phyloP scores from a whole-genome alignment of 192 early-diverging fungal species.

The Coemansia sp. region DNA sequence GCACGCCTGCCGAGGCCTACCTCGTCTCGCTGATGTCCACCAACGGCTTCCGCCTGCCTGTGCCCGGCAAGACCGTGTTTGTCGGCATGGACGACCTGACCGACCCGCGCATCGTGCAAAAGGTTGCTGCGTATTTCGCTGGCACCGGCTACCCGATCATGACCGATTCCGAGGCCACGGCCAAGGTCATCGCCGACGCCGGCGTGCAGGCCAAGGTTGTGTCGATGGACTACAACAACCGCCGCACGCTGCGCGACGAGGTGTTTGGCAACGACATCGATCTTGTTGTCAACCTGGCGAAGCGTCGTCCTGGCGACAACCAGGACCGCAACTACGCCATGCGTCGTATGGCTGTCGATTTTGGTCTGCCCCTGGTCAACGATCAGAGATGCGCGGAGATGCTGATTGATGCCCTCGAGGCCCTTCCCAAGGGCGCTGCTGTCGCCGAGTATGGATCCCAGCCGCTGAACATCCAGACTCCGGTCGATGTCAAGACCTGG shows the following conservation, averaged over 20 bases:
- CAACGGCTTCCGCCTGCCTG: constrained; percentile 89
- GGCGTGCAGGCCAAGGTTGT: constrained; percentile 53
- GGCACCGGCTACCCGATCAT: constrained; percentile 69
- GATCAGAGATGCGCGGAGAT: constrained; percentile 92
- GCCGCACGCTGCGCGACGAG: constrained; percentile 60
- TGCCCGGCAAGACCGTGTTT: constrained; percentile 61
- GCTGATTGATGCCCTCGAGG: constrained; percentile 83
- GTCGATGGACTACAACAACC: constrained; percentile 55
- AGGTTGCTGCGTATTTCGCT: constrained; percentile 65
- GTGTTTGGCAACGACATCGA: constrained; percentile 67
- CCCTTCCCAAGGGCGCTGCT: constrained; percentile 49
- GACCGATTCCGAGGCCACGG: constrained; percentile 66
- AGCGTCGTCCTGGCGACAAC: constrained; percentile 63
- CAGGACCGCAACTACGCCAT: constrained; percentile 73
- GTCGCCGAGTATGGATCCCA: constrained; percentile 29
- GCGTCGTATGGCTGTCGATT: constrained; percentile 94
- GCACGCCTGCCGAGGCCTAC: constrained; percentile 86
- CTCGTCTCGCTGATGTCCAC: constrained; percentile 79
- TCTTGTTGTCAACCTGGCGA: constrained; percentile 72
- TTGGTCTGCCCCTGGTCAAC: constrained; percentile 93
- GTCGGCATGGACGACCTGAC: constrained; percentile 78
- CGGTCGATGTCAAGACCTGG: constrained; percentile 72
- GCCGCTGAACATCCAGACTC: constrained; percentile 50
- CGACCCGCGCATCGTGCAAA: constrained; percentile 65
- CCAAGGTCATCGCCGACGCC: constrained; percentile 50